Evolutionary conservation across 164 flowering plant genomes (phyloP).

Genomic region (Kalanchoe fedtschenkoi): DNA sequence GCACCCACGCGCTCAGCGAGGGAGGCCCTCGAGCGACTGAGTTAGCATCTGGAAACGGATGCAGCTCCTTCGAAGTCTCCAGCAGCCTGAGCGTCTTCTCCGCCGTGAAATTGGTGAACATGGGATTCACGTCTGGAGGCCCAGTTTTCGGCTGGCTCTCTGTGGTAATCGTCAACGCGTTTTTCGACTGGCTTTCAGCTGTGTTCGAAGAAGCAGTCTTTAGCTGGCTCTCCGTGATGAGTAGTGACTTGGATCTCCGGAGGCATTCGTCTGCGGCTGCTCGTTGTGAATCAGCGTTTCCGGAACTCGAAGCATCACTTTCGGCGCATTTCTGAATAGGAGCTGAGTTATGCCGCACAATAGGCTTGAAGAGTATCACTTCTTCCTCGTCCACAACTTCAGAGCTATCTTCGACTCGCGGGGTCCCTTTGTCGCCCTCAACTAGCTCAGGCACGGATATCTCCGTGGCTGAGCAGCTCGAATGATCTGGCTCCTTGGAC

Average conservation of each 20-base stretch:
- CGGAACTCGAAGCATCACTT: constrained; percentile 7
- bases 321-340: constrained; percentile 22
- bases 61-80: constrained; percentile 14
- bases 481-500: background rate
- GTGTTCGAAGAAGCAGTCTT: constrained; percentile 10
- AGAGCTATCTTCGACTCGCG: constrained; percentile 8
- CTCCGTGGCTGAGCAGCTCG: background rate
- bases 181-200: too few species aligned
- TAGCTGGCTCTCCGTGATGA: constrained; percentile 11
- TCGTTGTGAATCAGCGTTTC: constrained; percentile 8
- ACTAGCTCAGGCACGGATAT: too few species aligned
- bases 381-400: constrained; percentile 59
- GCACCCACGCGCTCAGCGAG: constrained; percentile 71
- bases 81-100: background rate
- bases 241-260: constrained; percentile 24
- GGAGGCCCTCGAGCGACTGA: constrained; percentile 58
- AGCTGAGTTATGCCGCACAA: constrained; percentile 50
- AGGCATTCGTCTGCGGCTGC: constrained; percentile 35
- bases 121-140: background rate
- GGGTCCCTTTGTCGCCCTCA: constrained; percentile 2
- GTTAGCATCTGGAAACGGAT: constrained; percentile 12
- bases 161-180: too few species aligned
- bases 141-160: background rate
- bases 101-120: background rate
- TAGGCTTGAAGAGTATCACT: constrained; percentile 81